Percentiles rank a stretch among this genome's conserved stretches.
phyloP scores from a whole-genome alignment of 1,284 basidiomycete genomes.

The Sanghuangporus baumii region DNA sequence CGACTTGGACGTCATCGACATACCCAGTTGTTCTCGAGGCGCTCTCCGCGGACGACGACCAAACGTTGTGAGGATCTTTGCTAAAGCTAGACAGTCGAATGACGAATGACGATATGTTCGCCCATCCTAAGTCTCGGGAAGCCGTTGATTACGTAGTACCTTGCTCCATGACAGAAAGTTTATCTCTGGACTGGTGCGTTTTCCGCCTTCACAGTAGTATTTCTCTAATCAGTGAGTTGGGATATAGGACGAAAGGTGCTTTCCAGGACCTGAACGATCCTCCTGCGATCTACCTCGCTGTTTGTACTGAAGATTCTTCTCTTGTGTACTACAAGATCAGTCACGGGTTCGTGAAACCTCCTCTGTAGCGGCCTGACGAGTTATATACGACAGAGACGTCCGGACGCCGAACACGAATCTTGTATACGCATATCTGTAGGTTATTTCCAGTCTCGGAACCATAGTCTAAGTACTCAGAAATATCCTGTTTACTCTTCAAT shows the following conservation, averaged over 20 bases:
- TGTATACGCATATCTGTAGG: no score
- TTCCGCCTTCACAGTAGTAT: slow-evolving; percentile 10
- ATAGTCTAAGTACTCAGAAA: no score
- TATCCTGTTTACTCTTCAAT: no score
- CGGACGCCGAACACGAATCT: no score
- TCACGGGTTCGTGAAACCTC: slow-evolving; percentile 68
- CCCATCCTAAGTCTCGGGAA: neutral
- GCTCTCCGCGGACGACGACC: slow-evolving; percentile 56
- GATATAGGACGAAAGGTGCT: slow-evolving; percentile 47
- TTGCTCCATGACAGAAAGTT: slow-evolving; percentile 57
- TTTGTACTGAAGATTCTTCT: slow-evolving; percentile 70
- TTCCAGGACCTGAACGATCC: slow-evolving; percentile 45
- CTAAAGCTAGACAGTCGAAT: no score
- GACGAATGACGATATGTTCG: neutral
- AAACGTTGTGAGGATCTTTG: slow-evolving; percentile 39
- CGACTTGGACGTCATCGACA: slow-evolving; percentile 54
- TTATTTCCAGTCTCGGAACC: no score
- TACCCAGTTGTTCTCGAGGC: slow-evolving; percentile 47
- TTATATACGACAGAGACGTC: no score
- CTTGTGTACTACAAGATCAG: slow-evolving; percentile 79
- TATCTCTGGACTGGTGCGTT: slow-evolving; percentile 44
- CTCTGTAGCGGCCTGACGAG: slow-evolving; percentile 33
- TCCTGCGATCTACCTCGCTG: slow-evolving; percentile 58
- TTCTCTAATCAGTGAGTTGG: neutral
- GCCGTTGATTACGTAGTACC: slow-evolving; percentile 46